Percentiles rank a stretch among this genome's conserved stretches.
Conservation (phyloP, 192 early-diverging fungal genomes). For the Rhizophagus prolifer region DNA sequence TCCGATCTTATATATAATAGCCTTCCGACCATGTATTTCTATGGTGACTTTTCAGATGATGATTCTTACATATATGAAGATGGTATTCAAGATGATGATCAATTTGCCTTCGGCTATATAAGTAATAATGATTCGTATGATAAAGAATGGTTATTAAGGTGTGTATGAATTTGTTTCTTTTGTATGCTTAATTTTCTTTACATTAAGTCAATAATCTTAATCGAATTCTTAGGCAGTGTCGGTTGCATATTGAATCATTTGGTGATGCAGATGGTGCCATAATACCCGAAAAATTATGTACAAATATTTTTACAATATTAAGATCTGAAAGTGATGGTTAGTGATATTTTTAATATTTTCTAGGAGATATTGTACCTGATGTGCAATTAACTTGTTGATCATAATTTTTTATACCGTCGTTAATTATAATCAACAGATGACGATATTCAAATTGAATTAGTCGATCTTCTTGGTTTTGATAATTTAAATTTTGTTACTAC, state of each 20-base stretch:
- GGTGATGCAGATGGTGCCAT: slow-evolving; percentile 43
- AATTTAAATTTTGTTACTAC: slow-evolving; percentile 68
- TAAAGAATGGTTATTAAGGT: slow-evolving; percentile 56
- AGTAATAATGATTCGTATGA: slow-evolving; percentile 26
- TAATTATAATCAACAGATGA: slow-evolving; percentile 39
- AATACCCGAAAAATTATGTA: slow-evolving; percentile 58
- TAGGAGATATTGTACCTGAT: too few relatives aligned
- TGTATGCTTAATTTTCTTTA: not conserved
- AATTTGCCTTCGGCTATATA: not conserved
- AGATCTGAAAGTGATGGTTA: slow-evolving; percentile 55
- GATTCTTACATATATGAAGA: slow-evolving; percentile 3
- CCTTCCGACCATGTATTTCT: slow-evolving; percentile 19
- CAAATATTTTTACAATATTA: slow-evolving; percentile 68
- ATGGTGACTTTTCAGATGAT: slow-evolving; percentile 13
- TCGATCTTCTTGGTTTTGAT: slow-evolving; percentile 74
- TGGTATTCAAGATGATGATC: not conserved
- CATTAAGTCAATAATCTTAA: not conserved
- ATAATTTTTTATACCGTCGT: too few relatives aligned
- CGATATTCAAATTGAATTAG: slow-evolving; percentile 62
- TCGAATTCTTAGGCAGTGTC: slow-evolving; percentile 49
- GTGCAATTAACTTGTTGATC: too few relatives aligned
- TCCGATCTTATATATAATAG: slow-evolving; percentile 12
- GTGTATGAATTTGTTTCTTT: not conserved
- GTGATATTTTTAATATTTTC: not conserved
- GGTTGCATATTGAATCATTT: slow-evolving; percentile 43